Evolutionary conservation across 331 rosid genomes (phyloP).

Genomic region (Malus hybrid): DNA sequence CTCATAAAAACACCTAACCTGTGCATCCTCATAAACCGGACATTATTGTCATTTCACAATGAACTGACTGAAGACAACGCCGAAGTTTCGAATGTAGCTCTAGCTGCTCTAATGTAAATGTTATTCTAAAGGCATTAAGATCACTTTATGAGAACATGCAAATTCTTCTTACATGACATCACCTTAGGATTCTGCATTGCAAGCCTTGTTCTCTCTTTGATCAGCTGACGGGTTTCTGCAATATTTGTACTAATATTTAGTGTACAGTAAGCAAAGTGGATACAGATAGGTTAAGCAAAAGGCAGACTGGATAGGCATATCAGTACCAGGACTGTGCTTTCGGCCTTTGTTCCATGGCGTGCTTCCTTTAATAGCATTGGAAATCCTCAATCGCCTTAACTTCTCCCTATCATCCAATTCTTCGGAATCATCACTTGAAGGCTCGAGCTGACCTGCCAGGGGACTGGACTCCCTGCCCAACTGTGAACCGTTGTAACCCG

Average conservation of each 20-base stretch:
- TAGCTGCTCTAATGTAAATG: too few species aligned
- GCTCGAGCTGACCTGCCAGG: constrained; percentile 12
- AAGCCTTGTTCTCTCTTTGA: constrained; percentile 81
- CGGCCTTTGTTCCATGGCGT: constrained; percentile 96
- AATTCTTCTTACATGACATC: constrained; percentile 95
- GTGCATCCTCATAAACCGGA: not conserved
- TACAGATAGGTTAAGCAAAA: not conserved
- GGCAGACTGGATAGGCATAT: not conserved
- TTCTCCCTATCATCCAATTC: constrained; percentile 57
- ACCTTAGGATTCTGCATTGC: constrained; percentile 99
- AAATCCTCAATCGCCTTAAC: constrained; percentile 75
- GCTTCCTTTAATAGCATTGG: constrained; percentile 85
- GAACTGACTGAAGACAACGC: not conserved
- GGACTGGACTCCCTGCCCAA: constrained; percentile 15
- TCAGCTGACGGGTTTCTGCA: constrained; percentile 78
- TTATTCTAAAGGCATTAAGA: not conserved
- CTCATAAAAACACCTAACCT: not conserved
- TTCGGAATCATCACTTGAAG: constrained; percentile 21
- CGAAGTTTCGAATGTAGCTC: not conserved
- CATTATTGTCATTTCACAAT: too few species aligned
- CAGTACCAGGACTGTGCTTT: constrained; percentile 76
- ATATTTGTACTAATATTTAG: not conserved
- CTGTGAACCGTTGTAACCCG: constrained; percentile 16
- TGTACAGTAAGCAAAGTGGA: not conserved
- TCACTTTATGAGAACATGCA: constrained; percentile 28